These are phyloP conservation scores for Uronychia binucleata DNA, from an alignment of 73 alveolate genomes.

Conservation along the genomic window DNA sequence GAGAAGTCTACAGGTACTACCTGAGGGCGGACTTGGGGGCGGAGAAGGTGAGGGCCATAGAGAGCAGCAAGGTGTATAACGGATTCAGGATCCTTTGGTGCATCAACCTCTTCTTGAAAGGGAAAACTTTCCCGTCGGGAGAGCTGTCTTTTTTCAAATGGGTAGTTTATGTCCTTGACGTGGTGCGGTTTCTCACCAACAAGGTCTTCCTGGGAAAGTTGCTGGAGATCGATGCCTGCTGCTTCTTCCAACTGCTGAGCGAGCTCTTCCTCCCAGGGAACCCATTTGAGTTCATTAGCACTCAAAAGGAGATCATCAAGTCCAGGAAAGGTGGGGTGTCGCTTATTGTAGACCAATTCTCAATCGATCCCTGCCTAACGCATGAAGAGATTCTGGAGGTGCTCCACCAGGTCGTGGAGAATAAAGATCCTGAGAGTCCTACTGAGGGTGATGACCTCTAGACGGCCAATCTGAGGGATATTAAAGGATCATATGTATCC, in stretches of 20 bases:
- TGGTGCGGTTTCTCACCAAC: constrained; percentile 47
- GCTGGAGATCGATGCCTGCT: constrained; percentile 43
- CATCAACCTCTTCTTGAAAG: constrained; percentile 38
- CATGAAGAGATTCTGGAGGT: constrained; percentile 27
- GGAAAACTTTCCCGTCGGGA: constrained; percentile 55
- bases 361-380: constrained; percentile 37
- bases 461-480: constrained; percentile 15
- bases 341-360: constrained; percentile 1
- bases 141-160: constrained; percentile 29
- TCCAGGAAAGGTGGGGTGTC: not conserved
- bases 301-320: constrained; percentile 25
- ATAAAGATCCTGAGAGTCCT: not conserved
- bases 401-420: not conserved
- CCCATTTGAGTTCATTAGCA: constrained; percentile 33
- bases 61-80: constrained; percentile 21
- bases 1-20: constrained; percentile 39
- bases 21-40: not conserved
- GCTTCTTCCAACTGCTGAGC: constrained; percentile 37
- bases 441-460: not conserved
- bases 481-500: constrained; percentile 5
- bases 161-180: constrained; percentile 33
- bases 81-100: constrained; percentile 50
- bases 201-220: constrained; percentile 24
- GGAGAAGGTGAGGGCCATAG: constrained; percentile 14
- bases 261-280: constrained; percentile 21